Percentiles rank a stretch among this genome's conserved stretches.
Conservation (phyloP, 768 basidiomycete species). For the Amanita polypyramis region DNA sequence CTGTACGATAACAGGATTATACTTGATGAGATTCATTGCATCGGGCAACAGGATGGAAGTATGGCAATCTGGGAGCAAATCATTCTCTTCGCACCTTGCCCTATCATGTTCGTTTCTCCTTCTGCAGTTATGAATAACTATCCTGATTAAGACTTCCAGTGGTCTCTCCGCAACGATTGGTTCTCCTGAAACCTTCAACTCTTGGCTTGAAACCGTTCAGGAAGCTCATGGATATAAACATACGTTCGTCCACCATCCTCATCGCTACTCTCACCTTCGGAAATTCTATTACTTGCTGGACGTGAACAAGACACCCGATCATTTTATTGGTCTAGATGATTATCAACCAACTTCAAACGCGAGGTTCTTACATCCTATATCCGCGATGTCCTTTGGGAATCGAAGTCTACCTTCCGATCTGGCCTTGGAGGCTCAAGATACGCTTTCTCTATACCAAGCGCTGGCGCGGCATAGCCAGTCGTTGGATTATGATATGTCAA, state of each 20-base stretch:
- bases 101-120: conserved; percentile 44
- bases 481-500: conserved; percentile 15
- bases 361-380: conserved; percentile 55
- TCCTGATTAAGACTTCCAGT: conserved; percentile 20
- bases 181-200: conserved; percentile 50
- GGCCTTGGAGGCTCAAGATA: conserved; percentile 50
- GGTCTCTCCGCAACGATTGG: conserved; percentile 69
- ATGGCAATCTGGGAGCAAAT: conserved; percentile 62
- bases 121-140: not conserved
- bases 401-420: conserved; percentile 48
- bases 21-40: conserved; percentile 57
- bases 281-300: conserved; percentile 47
- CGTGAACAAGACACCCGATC: conserved; percentile 12
- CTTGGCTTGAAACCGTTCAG: conserved; percentile 57
- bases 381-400: conserved; percentile 44
- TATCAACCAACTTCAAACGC: conserved; percentile 29
- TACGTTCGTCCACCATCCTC: conserved; percentile 48
- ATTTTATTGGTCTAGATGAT: conserved; percentile 24
- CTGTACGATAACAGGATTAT: conserved; percentile 39
- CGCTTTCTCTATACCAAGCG: conserved; percentile 38
- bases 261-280: conserved; percentile 66
- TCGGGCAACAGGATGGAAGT: conserved; percentile 62
- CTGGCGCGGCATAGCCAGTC: conserved; percentile 17
- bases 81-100: conserved; percentile 59
- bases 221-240: conserved; percentile 46